Evolutionary conservation across 2,329 filamentous ascomycete genomes (phyloP).

Genomic region (Neurospora sp.): DNA sequence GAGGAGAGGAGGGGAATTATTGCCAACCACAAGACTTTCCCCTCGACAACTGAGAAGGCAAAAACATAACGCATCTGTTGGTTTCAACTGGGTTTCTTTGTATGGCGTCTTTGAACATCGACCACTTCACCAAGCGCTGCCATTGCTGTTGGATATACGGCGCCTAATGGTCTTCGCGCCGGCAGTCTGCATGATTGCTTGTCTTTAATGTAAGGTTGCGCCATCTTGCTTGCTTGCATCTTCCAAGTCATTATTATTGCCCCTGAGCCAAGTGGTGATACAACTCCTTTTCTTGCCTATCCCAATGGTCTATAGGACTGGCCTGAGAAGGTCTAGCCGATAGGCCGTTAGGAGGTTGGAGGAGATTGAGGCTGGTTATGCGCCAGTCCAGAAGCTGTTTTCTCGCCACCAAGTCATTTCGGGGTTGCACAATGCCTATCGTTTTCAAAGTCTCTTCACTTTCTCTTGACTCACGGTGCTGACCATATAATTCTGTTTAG

Average conservation of each 20-base stretch:
- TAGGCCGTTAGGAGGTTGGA: neutral
- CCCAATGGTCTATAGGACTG: neutral
- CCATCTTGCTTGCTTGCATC: slow-evolving; percentile 2
- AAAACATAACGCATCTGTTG: neutral
- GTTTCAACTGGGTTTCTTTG: neutral
- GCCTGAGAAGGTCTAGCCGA: neutral
- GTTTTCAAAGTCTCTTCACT: neutral
- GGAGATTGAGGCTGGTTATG: neutral
- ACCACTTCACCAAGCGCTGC: neutral
- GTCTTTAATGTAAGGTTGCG: slow-evolving; percentile 6
- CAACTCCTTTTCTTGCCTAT: neutral
- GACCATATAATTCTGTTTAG: neutral
- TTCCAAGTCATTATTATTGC: neutral
- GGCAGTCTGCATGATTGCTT: slow-evolving; percentile 5
- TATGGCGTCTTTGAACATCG: neutral
- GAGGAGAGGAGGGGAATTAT: neutral
- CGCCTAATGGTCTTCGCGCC: slow-evolving; percentile 6
- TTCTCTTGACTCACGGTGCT: neutral
- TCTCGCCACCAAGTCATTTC: neutral
- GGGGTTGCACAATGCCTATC: neutral
- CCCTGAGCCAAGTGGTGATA: neutral
- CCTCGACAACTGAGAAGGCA: neutral
- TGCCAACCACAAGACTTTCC: neutral
- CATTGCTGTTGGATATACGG: neutral
- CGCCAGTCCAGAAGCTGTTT: neutral